Conservation (phyloP, 2,329 filamentous ascomycete species). For the Verticillium albo-atrum region DNA sequence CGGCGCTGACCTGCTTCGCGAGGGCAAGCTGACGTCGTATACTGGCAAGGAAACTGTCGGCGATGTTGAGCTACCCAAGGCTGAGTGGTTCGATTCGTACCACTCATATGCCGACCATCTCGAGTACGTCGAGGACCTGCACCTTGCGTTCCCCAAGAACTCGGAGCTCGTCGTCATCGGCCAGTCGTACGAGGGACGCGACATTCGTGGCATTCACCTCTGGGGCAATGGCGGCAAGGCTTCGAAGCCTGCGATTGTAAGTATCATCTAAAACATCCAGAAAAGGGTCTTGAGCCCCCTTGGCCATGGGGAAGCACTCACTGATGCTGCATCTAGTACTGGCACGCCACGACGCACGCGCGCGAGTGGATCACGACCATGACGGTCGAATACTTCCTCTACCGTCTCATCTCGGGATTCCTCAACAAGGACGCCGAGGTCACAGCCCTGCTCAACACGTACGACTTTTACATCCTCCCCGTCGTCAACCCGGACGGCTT, state of each 20-base stretch:
- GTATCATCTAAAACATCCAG: not conserved
- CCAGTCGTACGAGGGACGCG: slow-evolving; percentile 38
- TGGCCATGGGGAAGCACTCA: not conserved
- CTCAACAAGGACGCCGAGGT: slow-evolving; percentile 25
- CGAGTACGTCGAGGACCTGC: slow-evolving; percentile 40
- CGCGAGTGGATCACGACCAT: slow-evolving; percentile 57
- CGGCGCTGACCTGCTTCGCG: slow-evolving; percentile 15
- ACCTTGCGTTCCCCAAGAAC: slow-evolving; percentile 34
- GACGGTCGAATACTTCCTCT: slow-evolving; percentile 48
- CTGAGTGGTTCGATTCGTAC: slow-evolving; percentile 49
- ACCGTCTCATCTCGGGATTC: slow-evolving; percentile 43
- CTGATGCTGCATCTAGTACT: slow-evolving; percentile 23
- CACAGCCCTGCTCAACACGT: slow-evolving; percentile 48
- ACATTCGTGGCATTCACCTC: slow-evolving; percentile 59
- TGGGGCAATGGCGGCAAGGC: slow-evolving; percentile 41
- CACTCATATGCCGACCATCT: slow-evolving; percentile 47
- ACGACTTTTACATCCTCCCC: slow-evolving; percentile 63
- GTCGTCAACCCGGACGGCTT: slow-evolving; percentile 60
- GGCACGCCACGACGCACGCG: slow-evolving; percentile 55
- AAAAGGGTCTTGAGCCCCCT: too few species aligned
- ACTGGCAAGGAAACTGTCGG: not conserved
- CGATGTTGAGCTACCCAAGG: slow-evolving; percentile 17
- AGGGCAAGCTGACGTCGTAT: slow-evolving; percentile 10
- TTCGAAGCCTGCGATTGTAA: slow-evolving; percentile 40
- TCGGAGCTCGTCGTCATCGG: slow-evolving; percentile 46